A percentile compares a stretch with the other conserved stretches of the same genome.
phyloP scores from a whole-genome alignment of 2,329 filamentous ascomycete genomes.

The Blastomyces parvus region DNA sequence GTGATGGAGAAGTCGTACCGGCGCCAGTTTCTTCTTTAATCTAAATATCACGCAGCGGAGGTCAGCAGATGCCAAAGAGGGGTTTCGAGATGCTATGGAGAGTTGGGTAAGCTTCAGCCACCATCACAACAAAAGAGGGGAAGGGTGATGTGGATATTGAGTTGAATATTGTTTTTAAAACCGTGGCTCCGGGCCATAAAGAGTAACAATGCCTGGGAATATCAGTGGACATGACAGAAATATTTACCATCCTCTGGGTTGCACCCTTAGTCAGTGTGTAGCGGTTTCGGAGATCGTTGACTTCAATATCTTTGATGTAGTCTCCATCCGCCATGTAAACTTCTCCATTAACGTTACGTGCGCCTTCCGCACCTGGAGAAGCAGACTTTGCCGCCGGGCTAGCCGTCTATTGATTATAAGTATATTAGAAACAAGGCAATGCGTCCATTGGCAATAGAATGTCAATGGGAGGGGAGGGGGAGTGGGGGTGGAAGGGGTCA shows the following conservation, averaged over 20 bases:
- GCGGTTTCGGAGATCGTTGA: constrained; percentile 93
- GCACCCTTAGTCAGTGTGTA: constrained; percentile 95
- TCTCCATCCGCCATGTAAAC: constrained; percentile 95
- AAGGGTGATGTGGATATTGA: constrained; percentile 20
- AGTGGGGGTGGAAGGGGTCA: not conserved
- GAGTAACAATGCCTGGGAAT: constrained; percentile 37
- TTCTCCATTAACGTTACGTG: constrained; percentile 64
- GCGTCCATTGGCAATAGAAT: not conserved
- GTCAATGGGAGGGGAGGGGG: not conserved
- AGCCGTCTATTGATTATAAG: constrained; percentile 26
- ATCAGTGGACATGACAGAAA: constrained; percentile 62
- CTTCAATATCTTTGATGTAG: constrained; percentile 97
- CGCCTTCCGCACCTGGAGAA: constrained; percentile 40
- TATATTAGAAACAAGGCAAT: constrained; percentile 13
- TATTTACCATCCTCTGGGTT: constrained; percentile 99
- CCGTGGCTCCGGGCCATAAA: constrained; percentile 27
- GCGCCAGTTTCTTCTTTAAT: constrained; percentile 99
- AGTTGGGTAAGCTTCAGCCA: constrained; percentile 60
- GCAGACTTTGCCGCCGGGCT: constrained; percentile 49
- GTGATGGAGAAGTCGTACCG: constrained; percentile 67
- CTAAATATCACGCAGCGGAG: constrained; percentile 77
- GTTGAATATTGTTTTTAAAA: constrained; percentile 3
- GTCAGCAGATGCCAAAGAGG: constrained; percentile 92
- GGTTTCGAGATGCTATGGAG: constrained; percentile 48
- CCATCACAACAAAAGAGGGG: constrained; percentile 36